Percentiles rank a stretch among this genome's conserved stretches.
phyloP scores from a whole-genome alignment of 371 early-diverging fungal species.

The Mucor plumbeus region DNA sequence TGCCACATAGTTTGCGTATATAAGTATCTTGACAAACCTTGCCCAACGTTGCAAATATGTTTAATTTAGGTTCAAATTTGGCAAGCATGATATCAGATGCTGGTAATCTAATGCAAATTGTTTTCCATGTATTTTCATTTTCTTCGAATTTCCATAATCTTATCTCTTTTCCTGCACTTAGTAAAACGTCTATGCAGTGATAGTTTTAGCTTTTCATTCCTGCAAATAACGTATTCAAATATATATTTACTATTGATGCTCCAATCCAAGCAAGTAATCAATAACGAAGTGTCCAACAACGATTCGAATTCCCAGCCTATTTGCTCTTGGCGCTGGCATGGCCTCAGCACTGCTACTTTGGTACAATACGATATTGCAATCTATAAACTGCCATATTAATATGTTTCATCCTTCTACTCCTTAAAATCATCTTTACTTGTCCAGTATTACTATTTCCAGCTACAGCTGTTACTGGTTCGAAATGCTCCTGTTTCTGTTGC shows the following conservation, averaged over 20 bases:
- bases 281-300: slow-evolving; percentile 18
- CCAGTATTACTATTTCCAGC: slow-evolving; percentile 41
- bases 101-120: slow-evolving; percentile 27
- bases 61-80: slow-evolving; percentile 72
- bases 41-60: slow-evolving; percentile 70
- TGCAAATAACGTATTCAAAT: no score
- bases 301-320: slow-evolving; percentile 27
- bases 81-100: slow-evolving; percentile 39
- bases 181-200: slow-evolving; percentile 30
- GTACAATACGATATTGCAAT: slow-evolving; percentile 42
- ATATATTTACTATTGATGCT: slow-evolving; percentile 39
- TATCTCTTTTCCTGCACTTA: slow-evolving; percentile 44
- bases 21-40: slow-evolving; percentile 46
- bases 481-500: not conserved
- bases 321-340: slow-evolving; percentile 12
- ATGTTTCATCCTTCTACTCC: not conserved
- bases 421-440: slow-evolving; percentile 30
- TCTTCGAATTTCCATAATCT: slow-evolving; percentile 34
- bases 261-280: slow-evolving; percentile 50
- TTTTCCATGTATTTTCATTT: slow-evolving; percentile 23
- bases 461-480: slow-evolving; percentile 38
- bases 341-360: slow-evolving; percentile 31
- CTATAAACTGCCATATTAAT: slow-evolving; percentile 25
- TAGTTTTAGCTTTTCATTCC: no score
- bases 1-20: no score